Evolutionary conservation across 495 filamentous ascomycete genomes (phyloP), one percentile per base, ranked within the genome.

Genomic region (Aspergillus funiculosus): DNA sequence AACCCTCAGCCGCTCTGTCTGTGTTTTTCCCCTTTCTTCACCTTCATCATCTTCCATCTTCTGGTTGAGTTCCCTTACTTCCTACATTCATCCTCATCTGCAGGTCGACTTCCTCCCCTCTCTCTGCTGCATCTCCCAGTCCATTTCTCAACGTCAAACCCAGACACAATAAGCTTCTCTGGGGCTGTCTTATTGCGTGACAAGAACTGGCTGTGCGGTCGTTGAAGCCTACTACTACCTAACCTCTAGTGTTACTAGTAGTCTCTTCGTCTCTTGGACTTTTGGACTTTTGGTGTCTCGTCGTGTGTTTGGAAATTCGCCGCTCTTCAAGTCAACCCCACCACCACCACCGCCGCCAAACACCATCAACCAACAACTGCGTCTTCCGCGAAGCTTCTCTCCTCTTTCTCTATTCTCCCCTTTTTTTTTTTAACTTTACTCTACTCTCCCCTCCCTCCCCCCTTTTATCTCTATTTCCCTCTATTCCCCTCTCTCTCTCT

Each of bases 251-350:
- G n/a, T n/a, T n/a, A n/a, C n/a, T n/a, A n/a, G n/a, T 39, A 35
- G 9, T 26, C 39, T 35, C 32, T 37, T 34, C 38, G 11, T 9
- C 38, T 20, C n/a, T n/a, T n/a, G n/a, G n/a, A n/a, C n/a, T n/a
- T n/a, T n/a, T n/a, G n/a, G n/a, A n/a, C n/a, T n/a, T n/a, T n/a
- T n/a, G n/a, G n/a, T 34, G 24, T 14, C 20, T 32, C 25, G 30
- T 50, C 39, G 45, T 50, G 46, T 44, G 53, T 47, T 46, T 29
- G 50, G 49, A 57, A 45, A 43, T 50, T 49, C 50, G 48, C 56
- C 50, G 39, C 49, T 39, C 49, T 54, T 48, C n/a, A n/a, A n/a
- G n/a, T n/a, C n/a, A 50, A 46, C 46, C 46, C 51, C 46, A 48
- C 46, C 37, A 39, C 46, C 34, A 26, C 40, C 52, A 54, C 46